Percentiles rank a stretch among this genome's conserved stretches.
Conservation (phyloP, 495 filamentous ascomycete genomes). For the Alectoria sarmentosa region DNA sequence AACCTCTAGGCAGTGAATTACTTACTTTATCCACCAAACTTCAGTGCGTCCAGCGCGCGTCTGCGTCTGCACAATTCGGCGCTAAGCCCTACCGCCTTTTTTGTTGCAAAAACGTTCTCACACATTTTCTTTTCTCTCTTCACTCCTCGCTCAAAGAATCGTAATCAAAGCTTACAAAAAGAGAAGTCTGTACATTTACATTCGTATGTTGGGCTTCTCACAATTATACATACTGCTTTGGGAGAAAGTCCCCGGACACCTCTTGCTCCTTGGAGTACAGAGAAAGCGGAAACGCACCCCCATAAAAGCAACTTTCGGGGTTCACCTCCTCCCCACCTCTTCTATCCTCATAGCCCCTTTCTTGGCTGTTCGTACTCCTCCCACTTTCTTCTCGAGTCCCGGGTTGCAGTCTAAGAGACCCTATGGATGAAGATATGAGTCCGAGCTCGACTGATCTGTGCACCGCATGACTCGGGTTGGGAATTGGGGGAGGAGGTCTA, state of each 20-base stretch:
- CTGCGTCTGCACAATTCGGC: background rate
- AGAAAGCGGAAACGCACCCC: conserved; percentile 94
- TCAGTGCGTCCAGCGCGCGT: conserved; percentile 9
- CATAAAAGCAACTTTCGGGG: conserved; percentile 92
- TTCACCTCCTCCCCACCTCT: conserved; percentile 45
- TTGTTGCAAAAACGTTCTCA: background rate
- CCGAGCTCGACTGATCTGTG: conserved; percentile 45
- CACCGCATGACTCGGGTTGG: conserved; percentile 28
- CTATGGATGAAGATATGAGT: conserved; percentile 83
- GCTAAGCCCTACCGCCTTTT: conserved; percentile 9
- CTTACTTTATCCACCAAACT: background rate
- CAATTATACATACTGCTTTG: conserved; percentile 60
- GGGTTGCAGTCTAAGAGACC: conserved; percentile 38
- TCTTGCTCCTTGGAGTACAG: conserved; percentile 35
- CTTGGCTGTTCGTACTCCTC: conserved; percentile 37
- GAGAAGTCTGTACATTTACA: conserved; percentile 43
- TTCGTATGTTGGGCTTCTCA: conserved; percentile 28
- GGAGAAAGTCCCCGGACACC: conserved; percentile 99
- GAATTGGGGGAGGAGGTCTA: conserved; percentile 33
- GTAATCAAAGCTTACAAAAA: conserved; percentile 99
- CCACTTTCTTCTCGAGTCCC: conserved; percentile 19
- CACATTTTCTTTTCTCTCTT: conserved; percentile 5
- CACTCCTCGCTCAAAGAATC: conserved; percentile 98
- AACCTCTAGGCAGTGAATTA: background rate
- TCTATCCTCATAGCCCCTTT: conserved; percentile 37